These are phyloP conservation scores for Setomelanomma holmii DNA, from an alignment of 2,329 filamentous ascomycete genomes.

Conservation along the genomic window DNA sequence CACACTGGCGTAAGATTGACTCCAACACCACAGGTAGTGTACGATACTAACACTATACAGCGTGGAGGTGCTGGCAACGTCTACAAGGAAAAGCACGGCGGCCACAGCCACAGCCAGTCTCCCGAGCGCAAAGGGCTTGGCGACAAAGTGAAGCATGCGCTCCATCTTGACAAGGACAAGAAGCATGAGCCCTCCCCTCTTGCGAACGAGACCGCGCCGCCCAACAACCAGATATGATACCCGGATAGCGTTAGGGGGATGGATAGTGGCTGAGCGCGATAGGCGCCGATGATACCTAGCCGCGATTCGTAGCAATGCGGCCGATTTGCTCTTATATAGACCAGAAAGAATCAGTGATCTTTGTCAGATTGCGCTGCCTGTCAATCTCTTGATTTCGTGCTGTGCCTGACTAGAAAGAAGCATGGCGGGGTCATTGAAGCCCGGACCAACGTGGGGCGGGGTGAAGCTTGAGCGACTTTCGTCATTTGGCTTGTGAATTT, in stretches of 20 bases:
- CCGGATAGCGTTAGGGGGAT: slow-evolving; percentile 11
- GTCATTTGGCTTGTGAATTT: slow-evolving; percentile 27
- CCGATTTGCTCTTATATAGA: slow-evolving; percentile 3
- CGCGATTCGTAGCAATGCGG: slow-evolving; percentile 8
- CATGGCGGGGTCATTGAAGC: slow-evolving; percentile 17
- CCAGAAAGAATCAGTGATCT: slow-evolving; percentile 4
- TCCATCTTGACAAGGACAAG: slow-evolving; percentile 48
- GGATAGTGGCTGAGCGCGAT: slow-evolving; percentile 16
- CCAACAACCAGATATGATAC: slow-evolving; percentile 27
- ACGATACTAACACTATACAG: slow-evolving; percentile 28
- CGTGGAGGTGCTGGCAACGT: slow-evolving; percentile 57
- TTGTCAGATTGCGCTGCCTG: too few species aligned
- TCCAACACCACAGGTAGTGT: too few species aligned
- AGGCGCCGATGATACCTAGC: slow-evolving; percentile 21
- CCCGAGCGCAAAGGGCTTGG: slow-evolving; percentile 47
- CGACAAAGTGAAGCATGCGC: slow-evolving; percentile 55
- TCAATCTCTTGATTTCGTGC: neutral
- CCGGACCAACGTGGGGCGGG: slow-evolving; percentile 21
- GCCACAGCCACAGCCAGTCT: slow-evolving; percentile 54
- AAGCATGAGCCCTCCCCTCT: slow-evolving; percentile 41
- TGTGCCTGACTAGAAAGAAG: slow-evolving; percentile 11
- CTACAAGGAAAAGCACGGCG: slow-evolving; percentile 57
- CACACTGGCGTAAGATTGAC: slow-evolving; percentile 53
- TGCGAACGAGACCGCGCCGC: slow-evolving; percentile 27
- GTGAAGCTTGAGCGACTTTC: slow-evolving; percentile 11